Evolutionary conservation across 352 stramenopile species (phyloP).

Genomic region (Globisporangium middletonii): DNA sequence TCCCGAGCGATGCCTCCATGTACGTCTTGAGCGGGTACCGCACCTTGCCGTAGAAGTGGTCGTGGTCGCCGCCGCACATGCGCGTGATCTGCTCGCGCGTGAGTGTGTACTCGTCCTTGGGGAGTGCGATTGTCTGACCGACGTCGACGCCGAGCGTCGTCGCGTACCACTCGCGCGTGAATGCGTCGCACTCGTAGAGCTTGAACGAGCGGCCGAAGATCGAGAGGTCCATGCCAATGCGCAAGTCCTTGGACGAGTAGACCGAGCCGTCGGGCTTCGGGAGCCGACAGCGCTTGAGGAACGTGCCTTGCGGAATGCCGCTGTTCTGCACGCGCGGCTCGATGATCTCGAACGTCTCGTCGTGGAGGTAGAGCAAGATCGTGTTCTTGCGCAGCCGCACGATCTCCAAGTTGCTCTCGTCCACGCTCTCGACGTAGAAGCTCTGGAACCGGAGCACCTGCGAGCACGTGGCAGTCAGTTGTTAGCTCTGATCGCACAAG

Average conservation of each 20-base stretch:
- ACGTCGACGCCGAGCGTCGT: constrained; percentile 34
- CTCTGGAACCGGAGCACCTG: constrained; percentile 77
- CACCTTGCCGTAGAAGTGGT: constrained; percentile 70
- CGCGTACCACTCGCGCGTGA: constrained; percentile 63
- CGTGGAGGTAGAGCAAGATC: constrained; percentile 78
- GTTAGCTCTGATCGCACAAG: no score
- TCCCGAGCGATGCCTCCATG: constrained; percentile 80
- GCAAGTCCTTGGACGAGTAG: constrained; percentile 49
- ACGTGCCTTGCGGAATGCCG: constrained; percentile 83
- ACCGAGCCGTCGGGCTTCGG: constrained; percentile 43
- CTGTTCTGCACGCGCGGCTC: constrained; percentile 78
- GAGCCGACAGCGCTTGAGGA: constrained; percentile 75
- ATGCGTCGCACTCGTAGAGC: constrained; percentile 68
- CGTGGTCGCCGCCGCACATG: constrained; percentile 60
- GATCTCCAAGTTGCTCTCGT: constrained; percentile 78
- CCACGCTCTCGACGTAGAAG: constrained; percentile 80
- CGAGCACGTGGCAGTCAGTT: neutral
- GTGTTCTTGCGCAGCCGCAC: constrained; percentile 67
- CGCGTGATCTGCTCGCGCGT: constrained; percentile 74
- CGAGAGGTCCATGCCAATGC: constrained; percentile 60
- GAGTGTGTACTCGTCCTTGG: constrained; percentile 79
- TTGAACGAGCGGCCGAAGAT: constrained; percentile 78
- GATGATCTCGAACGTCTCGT: constrained; percentile 88
- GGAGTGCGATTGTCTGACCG: constrained; percentile 43
- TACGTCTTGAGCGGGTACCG: constrained; percentile 78